These are phyloP conservation scores for Crucibulum parvulum DNA, from an alignment of 1,284 basidiomycete genomes.

Conservation along the genomic window DNA sequence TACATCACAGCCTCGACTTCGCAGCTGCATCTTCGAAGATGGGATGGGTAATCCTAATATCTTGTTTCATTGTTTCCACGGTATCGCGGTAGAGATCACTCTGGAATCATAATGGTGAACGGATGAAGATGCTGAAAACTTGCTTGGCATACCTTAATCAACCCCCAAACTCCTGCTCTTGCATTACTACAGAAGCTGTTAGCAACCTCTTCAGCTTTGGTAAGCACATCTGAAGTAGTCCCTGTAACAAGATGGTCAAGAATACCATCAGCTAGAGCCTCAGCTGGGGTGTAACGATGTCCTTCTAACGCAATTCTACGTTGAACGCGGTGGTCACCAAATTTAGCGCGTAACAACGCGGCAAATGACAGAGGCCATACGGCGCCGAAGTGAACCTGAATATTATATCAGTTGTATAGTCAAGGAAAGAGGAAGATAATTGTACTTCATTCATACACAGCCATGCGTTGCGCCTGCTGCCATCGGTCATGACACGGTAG, in stretches of 20 bases:
- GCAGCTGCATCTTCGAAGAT: constrained; percentile 48
- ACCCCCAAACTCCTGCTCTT: constrained; percentile 65
- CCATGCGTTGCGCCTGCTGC: constrained; percentile 80
- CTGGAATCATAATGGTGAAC: constrained; percentile 25
- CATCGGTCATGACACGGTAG: constrained; percentile 89
- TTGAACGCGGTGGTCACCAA: constrained; percentile 64
- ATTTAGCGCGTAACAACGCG: constrained; percentile 70
- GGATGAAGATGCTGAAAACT: neutral
- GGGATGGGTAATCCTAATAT: constrained; percentile 39
- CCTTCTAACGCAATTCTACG: constrained; percentile 87
- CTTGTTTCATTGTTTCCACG: constrained; percentile 43
- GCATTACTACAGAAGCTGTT: constrained; percentile 55
- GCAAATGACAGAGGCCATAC: constrained; percentile 80
- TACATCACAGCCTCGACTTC: constrained; percentile 47
- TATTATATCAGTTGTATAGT: constrained; percentile 2
- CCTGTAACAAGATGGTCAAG: constrained; percentile 75
- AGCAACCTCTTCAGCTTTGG: constrained; percentile 65
- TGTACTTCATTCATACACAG: constrained; percentile 92
- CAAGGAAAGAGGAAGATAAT: neutral
- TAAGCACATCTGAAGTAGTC: constrained; percentile 64
- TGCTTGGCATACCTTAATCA: constrained; percentile 57
- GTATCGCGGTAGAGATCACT: constrained; percentile 53
- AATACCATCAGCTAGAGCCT: constrained; percentile 73
- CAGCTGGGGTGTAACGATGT: constrained; percentile 79
- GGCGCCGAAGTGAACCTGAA: constrained; percentile 83